A percentile compares a stretch with the other conserved stretches of the same genome.
These are phyloP conservation scores for Sporothrix euskadiensis DNA, from an alignment of 2,329 filamentous ascomycete genomes.

Conservation along the genomic window DNA sequence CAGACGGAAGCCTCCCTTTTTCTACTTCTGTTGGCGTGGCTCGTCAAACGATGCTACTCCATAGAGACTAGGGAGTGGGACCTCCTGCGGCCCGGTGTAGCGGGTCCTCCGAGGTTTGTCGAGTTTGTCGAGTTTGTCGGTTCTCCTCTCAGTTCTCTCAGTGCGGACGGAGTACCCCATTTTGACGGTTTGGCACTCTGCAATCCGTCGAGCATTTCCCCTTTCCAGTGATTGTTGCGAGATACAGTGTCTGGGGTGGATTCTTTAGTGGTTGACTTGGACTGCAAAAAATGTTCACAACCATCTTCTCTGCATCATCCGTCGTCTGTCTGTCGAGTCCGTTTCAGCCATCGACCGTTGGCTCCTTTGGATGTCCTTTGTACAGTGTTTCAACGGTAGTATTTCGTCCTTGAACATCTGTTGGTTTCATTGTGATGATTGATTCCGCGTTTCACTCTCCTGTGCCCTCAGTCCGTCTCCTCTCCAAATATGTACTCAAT, in stretches of 20 bases:
- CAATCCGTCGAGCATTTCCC: background rate
- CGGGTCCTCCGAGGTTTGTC: background rate
- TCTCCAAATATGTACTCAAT: no score
- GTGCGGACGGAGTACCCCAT: background rate
- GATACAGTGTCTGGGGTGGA: background rate
- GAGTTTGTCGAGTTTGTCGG: background rate
- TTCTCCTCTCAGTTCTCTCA: no score
- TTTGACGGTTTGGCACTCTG: background rate
- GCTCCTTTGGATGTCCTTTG: background rate
- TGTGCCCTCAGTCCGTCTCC: background rate
- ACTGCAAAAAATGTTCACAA: background rate
- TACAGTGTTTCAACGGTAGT: background rate
- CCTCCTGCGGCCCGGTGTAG: constrained; percentile 1
- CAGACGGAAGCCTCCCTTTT: background rate
- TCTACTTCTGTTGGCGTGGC: background rate
- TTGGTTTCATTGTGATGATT: no score
- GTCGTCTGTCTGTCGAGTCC: background rate
- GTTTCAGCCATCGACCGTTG: background rate
- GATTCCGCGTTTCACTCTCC: background rate
- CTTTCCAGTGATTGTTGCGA: background rate
- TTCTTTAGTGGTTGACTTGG: background rate
- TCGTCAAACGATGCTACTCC: constrained; percentile 1
- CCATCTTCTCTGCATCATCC: background rate
- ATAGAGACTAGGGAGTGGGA: background rate
- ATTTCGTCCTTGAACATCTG: background rate